phyloP scores from a whole-genome alignment of 257 asterid genomes.

The Scutellaria galericulata region DNA sequence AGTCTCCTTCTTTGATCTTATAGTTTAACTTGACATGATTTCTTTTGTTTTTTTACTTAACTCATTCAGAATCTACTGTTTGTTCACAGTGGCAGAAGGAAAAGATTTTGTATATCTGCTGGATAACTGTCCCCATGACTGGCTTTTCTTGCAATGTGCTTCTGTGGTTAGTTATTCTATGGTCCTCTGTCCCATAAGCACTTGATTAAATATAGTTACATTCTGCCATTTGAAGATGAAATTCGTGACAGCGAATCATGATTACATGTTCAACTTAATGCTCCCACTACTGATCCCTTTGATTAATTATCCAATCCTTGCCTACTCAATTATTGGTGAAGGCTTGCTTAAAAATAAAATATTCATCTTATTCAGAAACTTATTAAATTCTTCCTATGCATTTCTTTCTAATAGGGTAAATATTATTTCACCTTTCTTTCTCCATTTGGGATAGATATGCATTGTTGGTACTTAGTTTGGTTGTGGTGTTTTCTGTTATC shows the following conservation, averaged over 20 bases:
- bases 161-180: conserved; percentile 71
- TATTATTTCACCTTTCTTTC: neutral
- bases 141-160: conserved; percentile 95
- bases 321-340: conserved; percentile 3
- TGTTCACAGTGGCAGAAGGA: conserved; percentile 80
- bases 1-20: conserved; percentile 48
- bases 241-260: conserved; percentile 5
- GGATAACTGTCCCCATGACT: conserved; percentile 95
- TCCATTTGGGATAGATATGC: conserved; percentile 1
- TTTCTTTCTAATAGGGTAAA: neutral
- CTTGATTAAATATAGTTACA: neutral
- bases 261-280: neutral
- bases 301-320: neutral
- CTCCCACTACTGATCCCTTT: neutral
- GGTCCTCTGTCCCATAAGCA: conserved; percentile 21
- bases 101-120: conserved; percentile 80
- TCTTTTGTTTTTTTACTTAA: neutral
- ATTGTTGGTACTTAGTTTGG: neutral
- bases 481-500: conserved; percentile 30
- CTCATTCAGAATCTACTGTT: conserved; percentile 34
- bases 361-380: neutral
- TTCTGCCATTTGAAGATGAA: neutral
- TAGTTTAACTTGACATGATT: conserved; percentile 13
- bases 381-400: neutral
- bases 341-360: too few species aligned